These are phyloP conservation scores for Bruguiera hainesii DNA, from an alignment of 441 rosid genomes.

Conservation along the genomic window DNA sequence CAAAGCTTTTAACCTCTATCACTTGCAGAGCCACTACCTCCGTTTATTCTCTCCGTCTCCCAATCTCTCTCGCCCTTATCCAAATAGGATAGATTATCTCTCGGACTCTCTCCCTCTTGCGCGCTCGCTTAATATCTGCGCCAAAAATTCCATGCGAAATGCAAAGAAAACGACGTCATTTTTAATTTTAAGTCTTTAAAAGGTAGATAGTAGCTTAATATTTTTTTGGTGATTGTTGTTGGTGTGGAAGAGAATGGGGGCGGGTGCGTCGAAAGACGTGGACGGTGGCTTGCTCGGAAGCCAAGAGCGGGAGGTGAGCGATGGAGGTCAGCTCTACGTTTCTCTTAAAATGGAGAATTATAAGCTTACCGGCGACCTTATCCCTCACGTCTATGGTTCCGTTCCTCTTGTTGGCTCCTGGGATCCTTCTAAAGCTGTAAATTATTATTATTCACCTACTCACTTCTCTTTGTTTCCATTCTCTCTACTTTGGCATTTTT, in stretches of 20 bases:
- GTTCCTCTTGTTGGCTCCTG: slow-evolving; percentile 88
- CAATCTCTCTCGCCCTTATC: slow-evolving; percentile 9
- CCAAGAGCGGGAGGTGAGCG: slow-evolving; percentile 41
- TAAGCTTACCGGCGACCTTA: slow-evolving; percentile 71
- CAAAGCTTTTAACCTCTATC: too few relatives aligned
- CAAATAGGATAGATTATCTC: not conserved
- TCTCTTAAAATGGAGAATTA: slow-evolving; percentile 88
- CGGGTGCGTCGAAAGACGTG: slow-evolving; percentile 55
- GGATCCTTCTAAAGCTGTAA: slow-evolving; percentile 90
- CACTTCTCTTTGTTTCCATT: not conserved
- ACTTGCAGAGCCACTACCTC: not conserved
- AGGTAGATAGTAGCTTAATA: too few relatives aligned
- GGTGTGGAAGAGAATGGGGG: slow-evolving; percentile 44
- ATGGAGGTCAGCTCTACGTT: slow-evolving; percentile 77
- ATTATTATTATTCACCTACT: not conserved
- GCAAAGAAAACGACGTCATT: too few relatives aligned
- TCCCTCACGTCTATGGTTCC: slow-evolving; percentile 93
- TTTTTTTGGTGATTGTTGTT: too few relatives aligned
- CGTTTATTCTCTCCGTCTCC: not conserved
- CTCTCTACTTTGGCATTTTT: not conserved
- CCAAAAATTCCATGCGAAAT: too few relatives aligned
- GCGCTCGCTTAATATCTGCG: too few relatives aligned
- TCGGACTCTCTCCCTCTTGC: too few relatives aligned
- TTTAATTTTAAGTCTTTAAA: too few relatives aligned
- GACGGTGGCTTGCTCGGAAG: slow-evolving; percentile 48